These are phyloP conservation scores for Boletus speciosus DNA, from an alignment of 768 basidiomycete species.

Conservation along the genomic window DNA sequence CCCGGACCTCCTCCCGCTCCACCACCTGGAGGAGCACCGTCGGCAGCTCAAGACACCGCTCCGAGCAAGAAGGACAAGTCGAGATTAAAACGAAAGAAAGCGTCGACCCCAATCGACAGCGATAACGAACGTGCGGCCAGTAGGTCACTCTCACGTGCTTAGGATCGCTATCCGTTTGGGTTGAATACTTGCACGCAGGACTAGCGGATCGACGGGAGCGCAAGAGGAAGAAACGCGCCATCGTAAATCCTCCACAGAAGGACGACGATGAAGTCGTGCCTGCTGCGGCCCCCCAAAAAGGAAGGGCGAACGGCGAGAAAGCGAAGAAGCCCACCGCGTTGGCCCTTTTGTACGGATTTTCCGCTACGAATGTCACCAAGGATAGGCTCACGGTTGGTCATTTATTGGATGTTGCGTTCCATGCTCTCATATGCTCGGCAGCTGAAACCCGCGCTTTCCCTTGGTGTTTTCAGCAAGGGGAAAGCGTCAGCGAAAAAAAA, in stretches of 20 bases:
- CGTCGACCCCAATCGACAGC: slow-evolving; percentile 12
- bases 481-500: slow-evolving; percentile 32
- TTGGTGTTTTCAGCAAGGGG: slow-evolving; percentile 38
- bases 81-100: slow-evolving; percentile 24
- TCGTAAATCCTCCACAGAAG: slow-evolving; percentile 35
- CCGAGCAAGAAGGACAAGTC: slow-evolving; percentile 19
- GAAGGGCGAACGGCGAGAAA: slow-evolving; percentile 16
- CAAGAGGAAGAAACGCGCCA: slow-evolving; percentile 55
- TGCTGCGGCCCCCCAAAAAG: slow-evolving; percentile 6
- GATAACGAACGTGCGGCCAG: slow-evolving; percentile 38
- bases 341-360: slow-evolving; percentile 37
- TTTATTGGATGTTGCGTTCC: background rate
- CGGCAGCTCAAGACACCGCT: slow-evolving; percentile 1
- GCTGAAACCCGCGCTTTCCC: slow-evolving; percentile 28
- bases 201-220: slow-evolving; percentile 62
- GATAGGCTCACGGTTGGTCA: slow-evolving; percentile 34
- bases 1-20: background rate
- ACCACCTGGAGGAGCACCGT: background rate
- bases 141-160: slow-evolving; percentile 20
- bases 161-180: background rate
- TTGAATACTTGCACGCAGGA: slow-evolving; percentile 37
- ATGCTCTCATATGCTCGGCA: slow-evolving; percentile 11
- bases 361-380: slow-evolving; percentile 36
- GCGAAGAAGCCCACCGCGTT: slow-evolving; percentile 28
- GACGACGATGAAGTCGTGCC: slow-evolving; percentile 4